Evolutionary conservation across 2,329 filamentous ascomycete species (phyloP).

Genomic region (Colletotrichum endophyticum): DNA sequence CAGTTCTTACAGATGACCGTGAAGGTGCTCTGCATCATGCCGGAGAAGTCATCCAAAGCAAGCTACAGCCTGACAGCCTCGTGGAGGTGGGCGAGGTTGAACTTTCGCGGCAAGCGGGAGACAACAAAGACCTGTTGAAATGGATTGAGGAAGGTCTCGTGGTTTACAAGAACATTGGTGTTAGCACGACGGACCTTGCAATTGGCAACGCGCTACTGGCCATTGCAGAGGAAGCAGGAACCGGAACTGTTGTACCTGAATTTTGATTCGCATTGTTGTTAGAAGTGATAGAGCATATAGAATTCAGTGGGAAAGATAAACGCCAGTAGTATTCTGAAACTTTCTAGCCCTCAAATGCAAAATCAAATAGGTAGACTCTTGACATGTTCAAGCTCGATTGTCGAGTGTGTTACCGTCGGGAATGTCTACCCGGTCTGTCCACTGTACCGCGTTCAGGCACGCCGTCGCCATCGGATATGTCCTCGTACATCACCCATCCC

Average conservation of each 20-base stretch:
- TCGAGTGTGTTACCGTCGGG: not conserved
- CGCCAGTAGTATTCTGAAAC: not conserved
- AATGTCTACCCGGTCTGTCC: not conserved
- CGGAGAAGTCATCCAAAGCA: slow-evolving; percentile 70
- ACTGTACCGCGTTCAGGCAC: not conserved
- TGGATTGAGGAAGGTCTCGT: slow-evolving; percentile 27
- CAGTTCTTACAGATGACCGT: slow-evolving; percentile 57
- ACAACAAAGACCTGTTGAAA: slow-evolving; percentile 47
- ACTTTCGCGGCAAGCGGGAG: not conserved
- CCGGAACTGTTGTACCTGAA: not conserved
- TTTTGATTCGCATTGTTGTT: not conserved
- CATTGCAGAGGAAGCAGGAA: slow-evolving; percentile 24
- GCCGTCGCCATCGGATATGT: fast-evolving
- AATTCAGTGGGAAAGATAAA: not conserved
- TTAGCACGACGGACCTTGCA: slow-evolving; percentile 36
- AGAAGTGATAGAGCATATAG: not conserved
- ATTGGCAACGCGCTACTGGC: slow-evolving; percentile 31
- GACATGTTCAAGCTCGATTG: not conserved
- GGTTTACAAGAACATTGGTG: slow-evolving; percentile 26
- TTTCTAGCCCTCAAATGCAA: not conserved
- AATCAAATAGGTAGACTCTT: not conserved
- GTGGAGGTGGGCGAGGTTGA: slow-evolving; percentile 47
- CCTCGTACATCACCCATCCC: not conserved
- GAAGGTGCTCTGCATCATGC: slow-evolving; percentile 67
- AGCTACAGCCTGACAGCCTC: slow-evolving; percentile 59